Conservation (phyloP, 129 eudicot genomes). For the Centaurea solstitialis region DNA sequence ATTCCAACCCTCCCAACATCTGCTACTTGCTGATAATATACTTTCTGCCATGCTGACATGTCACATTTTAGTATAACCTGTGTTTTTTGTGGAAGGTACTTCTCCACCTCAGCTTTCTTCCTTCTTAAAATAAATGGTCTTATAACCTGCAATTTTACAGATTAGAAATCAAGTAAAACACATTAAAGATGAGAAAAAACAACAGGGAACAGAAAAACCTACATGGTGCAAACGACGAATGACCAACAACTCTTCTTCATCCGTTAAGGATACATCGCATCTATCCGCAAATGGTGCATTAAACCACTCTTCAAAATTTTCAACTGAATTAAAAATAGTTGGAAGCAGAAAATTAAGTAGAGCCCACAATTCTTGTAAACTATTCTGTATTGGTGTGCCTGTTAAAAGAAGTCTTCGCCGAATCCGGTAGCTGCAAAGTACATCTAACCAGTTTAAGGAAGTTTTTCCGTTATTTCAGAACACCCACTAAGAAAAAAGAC, state of each 20-base stretch:
- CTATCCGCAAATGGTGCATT: conserved; percentile 88
- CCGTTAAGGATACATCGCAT: conserved; percentile 69
- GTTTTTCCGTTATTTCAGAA: conserved; percentile 1
- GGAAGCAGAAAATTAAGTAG: conserved; percentile 99
- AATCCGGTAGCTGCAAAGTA: conserved; percentile 75
- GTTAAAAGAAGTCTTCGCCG: conserved; percentile 89
- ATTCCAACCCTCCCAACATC: conserved; percentile 94
- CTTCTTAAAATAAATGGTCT: conserved; percentile 93
- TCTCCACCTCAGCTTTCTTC: conserved; percentile 98
- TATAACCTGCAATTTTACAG: conserved; percentile 57
- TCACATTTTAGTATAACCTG: conserved; percentile 97
- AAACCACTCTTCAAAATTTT: conserved; percentile 97
- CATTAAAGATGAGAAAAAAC: background rate
- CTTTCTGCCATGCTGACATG: conserved; percentile 97
- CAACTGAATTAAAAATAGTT: conserved; percentile 84
- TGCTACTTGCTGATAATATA: conserved; percentile 87
- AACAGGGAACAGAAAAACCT: conserved; percentile 13
- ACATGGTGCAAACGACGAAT: conserved; percentile 93
- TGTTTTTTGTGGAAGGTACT: conserved; percentile 84
- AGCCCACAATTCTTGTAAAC: conserved; percentile 94
- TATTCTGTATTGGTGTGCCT: conserved; percentile 98
- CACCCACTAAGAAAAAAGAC: background rate
- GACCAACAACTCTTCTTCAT: conserved; percentile 75
- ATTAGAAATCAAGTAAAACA: conserved; percentile 3
- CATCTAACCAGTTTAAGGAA: conserved; percentile 17